Evolutionary conservation across 305 asterid species (phyloP), one percentile per base, ranked within the genome.

Genomic region (Petunia hybrid): DNA sequence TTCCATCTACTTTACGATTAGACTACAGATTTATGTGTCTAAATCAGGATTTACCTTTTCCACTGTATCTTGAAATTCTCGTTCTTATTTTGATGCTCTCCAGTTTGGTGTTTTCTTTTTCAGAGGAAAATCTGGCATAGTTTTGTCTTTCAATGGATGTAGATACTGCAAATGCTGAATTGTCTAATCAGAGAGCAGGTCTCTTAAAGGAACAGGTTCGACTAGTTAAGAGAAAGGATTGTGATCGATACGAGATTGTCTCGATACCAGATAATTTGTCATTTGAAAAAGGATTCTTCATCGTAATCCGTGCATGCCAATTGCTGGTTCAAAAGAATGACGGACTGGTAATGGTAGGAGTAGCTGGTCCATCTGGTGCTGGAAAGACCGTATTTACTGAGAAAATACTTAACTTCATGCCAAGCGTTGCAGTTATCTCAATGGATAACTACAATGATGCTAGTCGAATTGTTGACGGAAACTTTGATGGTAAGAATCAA

Each of bases 331-430:
- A 97, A 87, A 95, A 93, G 82, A 97, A 93, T 63, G 97, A 95
- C 45, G 99, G 99, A 67, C 89, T 97, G 62, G 77, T 91, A 84
- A 75, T 97, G 80, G 87, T 97, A 53, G 99, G 99, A 7, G 86
- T 95, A 39, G 99, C 99, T 4, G 99, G 99, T 65, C 99, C 99
- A 51, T 97, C 99, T 56, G 99, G 99, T 68, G 98, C 99, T 77
- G 99, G 99, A 80, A 97, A 97, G 92, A 92, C 98, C 64, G 90
- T 90, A 53, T 93, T 97, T 62, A 95, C 99, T 8, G 99, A 97
- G 86, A 97, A 97, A 88, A 90, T 97, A 79, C 82, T 92, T 36
- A 95, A 89, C 84, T 95, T 95, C 80, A 93, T 97, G 99, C 99
- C 99, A 43, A 92, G 94, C 85, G 83, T 97, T 80, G 98, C 95